These are phyloP conservation scores for Suillus subaureus DNA, from an alignment of 768 basidiomycete genomes.

Conservation along the genomic window DNA sequence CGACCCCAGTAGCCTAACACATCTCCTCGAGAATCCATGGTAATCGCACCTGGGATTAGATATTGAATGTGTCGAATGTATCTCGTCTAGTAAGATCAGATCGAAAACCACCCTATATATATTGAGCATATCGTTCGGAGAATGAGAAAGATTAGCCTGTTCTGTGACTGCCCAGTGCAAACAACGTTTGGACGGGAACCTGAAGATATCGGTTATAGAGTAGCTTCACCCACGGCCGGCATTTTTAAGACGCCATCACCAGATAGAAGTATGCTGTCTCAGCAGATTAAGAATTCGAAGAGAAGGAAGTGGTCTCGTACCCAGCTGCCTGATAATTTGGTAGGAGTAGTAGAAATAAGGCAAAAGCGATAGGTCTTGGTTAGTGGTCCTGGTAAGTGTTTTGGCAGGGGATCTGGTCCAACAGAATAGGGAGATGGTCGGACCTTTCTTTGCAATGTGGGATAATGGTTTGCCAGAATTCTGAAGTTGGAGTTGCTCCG, in stretches of 20 bases:
- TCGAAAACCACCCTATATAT: not conserved
- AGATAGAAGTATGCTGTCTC: no score
- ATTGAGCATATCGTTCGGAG: not conserved
- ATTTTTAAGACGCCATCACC: no score
- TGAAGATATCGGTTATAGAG: no score
- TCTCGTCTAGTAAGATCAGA: not conserved
- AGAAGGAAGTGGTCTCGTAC: no score
- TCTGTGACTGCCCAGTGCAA: not conserved
- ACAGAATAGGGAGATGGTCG: conserved; percentile 54
- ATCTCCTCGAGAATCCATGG: conserved; percentile 19
- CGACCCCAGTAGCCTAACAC: conserved; percentile 16
- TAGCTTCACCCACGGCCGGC: no score
- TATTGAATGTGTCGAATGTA: not conserved
- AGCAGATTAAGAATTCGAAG: no score
- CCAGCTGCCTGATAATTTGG: no score
- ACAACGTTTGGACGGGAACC: not conserved
- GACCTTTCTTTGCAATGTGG: conserved; percentile 46
- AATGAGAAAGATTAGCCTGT: not conserved
- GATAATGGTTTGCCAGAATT: conserved; percentile 62
- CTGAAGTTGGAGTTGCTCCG: conserved; percentile 40
- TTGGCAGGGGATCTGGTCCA: conserved; percentile 35
- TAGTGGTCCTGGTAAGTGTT: no score
- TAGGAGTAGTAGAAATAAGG: no score
- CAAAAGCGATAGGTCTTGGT: no score
- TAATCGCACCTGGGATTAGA: not conserved